Percentiles rank a stretch among this genome's conserved stretches.
Evolutionary conservation across 2,329 filamentous ascomycete genomes (phyloP).

Genomic region (Tolypocladium sp.): DNA sequence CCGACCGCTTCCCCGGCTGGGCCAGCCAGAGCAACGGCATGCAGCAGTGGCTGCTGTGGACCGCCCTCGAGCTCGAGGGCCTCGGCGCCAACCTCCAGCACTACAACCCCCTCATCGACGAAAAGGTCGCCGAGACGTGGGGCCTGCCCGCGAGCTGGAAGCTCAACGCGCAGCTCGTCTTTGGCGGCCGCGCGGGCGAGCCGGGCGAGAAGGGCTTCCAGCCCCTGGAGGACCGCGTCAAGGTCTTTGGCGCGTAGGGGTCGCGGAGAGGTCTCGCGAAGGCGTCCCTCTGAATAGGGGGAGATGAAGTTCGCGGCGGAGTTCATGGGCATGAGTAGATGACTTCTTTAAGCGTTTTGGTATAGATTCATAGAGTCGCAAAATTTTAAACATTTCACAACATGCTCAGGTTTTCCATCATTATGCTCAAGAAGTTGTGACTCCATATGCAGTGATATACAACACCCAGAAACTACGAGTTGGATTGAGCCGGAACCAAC

Average conservation of each 20-base stretch:
- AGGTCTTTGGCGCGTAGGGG: constrained; percentile 45
- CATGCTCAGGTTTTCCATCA: too few species aligned
- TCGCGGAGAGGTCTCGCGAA: too few species aligned
- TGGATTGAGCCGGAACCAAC: not conserved
- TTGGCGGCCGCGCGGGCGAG: constrained; percentile 54
- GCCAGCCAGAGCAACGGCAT: constrained; percentile 70
- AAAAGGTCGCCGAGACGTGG: constrained; percentile 61
- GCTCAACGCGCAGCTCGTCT: constrained; percentile 76
- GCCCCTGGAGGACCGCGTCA: constrained; percentile 57
- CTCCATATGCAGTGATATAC: not conserved
- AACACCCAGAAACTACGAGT: not conserved
- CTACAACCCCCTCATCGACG: constrained; percentile 81
- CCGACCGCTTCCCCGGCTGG: constrained; percentile 73
- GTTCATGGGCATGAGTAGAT: not conserved
- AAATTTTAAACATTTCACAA: not conserved
- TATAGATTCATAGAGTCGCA: constrained; percentile 2
- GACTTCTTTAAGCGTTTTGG: constrained; percentile 5
- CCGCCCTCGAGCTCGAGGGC: constrained; percentile 72
- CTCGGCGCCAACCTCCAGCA: constrained; percentile 87
- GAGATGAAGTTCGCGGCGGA: not conserved
- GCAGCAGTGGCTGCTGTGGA: constrained; percentile 71
- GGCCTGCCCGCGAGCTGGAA: constrained; percentile 63
- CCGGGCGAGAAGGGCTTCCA: constrained; percentile 55
- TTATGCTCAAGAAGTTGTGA: not conserved
- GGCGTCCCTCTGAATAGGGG: not conserved